Evolutionary conservation across 2,329 filamentous ascomycete genomes (phyloP), one percentile per base, ranked within the genome.

Genomic region (Fusarium tanahbumbuense): DNA sequence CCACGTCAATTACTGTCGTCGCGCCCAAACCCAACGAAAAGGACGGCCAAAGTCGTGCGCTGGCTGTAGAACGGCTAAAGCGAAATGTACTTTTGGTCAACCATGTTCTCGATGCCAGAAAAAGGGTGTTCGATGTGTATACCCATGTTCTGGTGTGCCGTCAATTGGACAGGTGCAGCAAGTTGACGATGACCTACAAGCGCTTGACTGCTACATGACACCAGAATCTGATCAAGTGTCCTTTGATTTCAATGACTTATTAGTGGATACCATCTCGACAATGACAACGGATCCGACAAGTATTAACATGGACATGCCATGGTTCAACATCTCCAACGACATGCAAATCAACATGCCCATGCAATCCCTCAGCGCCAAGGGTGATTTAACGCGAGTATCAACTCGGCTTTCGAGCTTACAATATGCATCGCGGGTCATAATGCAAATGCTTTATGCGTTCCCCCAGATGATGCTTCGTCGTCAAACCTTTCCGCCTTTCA

Each of bases 391-490:
- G 3, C 72, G 47, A 3, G 48, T 76, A 8, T 61, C 60, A 1
- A 56, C 61, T 9, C 56, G 54, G 1, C 55, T 48, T 6, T 54
- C 63, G 9, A 60, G 49, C 2, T 30, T 60, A 3, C 66, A 71
- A 15, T 60, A 69, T 15, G 71, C 73, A 5, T 71, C 75, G 0
- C 60, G 59, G 1, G 56, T 78, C 2, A 73, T 78, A 15, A 54
- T 70, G 12, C 72, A 76, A 13, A 70, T 67, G 2, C 52, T 78
- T 2, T 68, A 75, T 22, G 67, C 76, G 1, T 79, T 76, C 34
- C 77, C 77, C 0, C 74, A 68, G 11, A 77, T 77, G 77, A 78
- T 79, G 77, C 67, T 75, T 10, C 68, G 75, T 9, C 74, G 74
- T 2, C 70, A 76, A 9, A 77, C 66, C 1, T 73, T 79, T 32